Evolutionary conservation across 805 yeast genomes (phyloP).

Genomic region (Saccharomycopsis fermentans): DNA sequence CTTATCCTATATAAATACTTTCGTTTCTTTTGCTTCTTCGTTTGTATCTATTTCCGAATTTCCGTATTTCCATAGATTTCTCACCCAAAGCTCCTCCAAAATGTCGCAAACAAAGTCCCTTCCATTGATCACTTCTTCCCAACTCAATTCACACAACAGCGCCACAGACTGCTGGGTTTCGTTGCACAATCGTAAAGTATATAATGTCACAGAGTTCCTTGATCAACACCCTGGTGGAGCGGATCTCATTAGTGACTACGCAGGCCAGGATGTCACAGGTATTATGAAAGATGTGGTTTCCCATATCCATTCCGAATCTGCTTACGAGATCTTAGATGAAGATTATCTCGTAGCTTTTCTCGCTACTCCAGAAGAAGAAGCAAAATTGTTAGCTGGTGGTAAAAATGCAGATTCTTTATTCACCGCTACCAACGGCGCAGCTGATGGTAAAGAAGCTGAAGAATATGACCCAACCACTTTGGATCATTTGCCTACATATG

Average conservation of each 20-base stretch:
- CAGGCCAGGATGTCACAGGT: conserved; percentile 20
- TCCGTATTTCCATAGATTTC: too few relatives aligned
- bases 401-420: conserved; percentile 46
- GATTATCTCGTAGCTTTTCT: conserved; percentile 64
- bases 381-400: conserved; percentile 53
- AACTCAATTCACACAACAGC: conserved; percentile 44
- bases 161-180: conserved; percentile 69
- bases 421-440: conserved; percentile 23
- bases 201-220: conserved; percentile 50
- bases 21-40: too few relatives aligned
- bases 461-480: conserved; percentile 42
- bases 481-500: conserved; percentile 64
- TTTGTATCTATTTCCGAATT: too few relatives aligned
- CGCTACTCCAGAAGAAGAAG: conserved; percentile 73
- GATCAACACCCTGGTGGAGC: conserved; percentile 56
- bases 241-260: conserved; percentile 41
- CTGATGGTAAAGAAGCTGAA: conserved; percentile 21
- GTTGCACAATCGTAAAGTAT: conserved; percentile 31
- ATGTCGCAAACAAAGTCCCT: conserved; percentile 26
- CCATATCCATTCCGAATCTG: conserved; percentile 77
- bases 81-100: not conserved
- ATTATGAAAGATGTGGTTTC: conserved; percentile 45
- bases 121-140: conserved; percentile 50
- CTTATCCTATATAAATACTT: too few relatives aligned
- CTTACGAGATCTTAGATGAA: conserved; percentile 80